A percentile compares a stretch with the other conserved stretches of the same genome.
These are phyloP conservation scores for Oxytropis ochrocephala DNA, from an alignment of 306 rosid genomes.

Conservation along the genomic window DNA sequence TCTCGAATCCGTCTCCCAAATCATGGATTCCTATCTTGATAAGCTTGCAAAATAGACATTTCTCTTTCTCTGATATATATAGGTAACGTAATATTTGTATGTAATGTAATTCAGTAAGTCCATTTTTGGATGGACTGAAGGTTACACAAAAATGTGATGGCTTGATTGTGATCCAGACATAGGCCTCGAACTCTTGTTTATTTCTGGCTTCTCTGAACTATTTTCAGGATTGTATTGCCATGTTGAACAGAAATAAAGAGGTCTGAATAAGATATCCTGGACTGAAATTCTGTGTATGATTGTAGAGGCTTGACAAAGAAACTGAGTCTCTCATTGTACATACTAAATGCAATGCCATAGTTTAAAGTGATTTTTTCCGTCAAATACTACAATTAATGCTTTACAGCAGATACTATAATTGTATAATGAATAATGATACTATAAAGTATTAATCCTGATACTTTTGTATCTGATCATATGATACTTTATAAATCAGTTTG, in stretches of 20 bases:
- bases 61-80: neutral
- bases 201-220: constrained; percentile 34
- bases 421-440: too few relatives aligned
- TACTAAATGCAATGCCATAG: neutral
- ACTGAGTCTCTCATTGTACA: constrained; percentile 28
- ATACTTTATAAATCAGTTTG: too few relatives aligned
- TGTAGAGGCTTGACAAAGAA: constrained; percentile 21
- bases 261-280: constrained; percentile 38
- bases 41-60: constrained; percentile 36
- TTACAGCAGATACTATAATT: too few relatives aligned
- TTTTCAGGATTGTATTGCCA: constrained; percentile 21
- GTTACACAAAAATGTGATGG: constrained; percentile 34
- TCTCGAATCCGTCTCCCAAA: constrained; percentile 42
- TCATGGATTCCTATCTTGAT: constrained; percentile 60
- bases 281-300: neutral
- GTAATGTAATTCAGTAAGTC: constrained; percentile 37
- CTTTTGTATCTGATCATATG: too few relatives aligned
- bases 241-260: constrained; percentile 27
- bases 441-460: too few relatives aligned
- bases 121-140: constrained; percentile 45
- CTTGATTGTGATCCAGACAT: constrained; percentile 24
- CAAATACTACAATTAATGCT: too few relatives aligned
- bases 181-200: constrained; percentile 25
- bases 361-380: too few relatives aligned
- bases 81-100: constrained; percentile 20